These are phyloP conservation scores for Schwanniomyces etchellsii DNA, from an alignment of 1,139 yeast genomes.

Conservation along the genomic window DNA sequence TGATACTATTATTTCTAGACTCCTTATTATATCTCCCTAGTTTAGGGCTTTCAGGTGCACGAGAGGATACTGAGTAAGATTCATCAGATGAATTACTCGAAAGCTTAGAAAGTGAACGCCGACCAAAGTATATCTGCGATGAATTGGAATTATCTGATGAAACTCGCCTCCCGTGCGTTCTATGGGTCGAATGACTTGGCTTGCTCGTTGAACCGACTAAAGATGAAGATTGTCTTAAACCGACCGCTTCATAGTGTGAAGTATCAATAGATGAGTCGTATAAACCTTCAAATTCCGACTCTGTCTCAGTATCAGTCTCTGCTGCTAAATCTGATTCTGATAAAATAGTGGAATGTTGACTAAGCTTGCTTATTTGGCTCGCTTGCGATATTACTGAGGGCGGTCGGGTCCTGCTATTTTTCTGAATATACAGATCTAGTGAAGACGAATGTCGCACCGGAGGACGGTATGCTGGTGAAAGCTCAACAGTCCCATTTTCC, in stretches of 20 bases:
- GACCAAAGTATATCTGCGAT: neutral
- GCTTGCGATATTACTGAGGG: constrained; percentile 62
- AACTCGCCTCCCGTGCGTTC: no score
- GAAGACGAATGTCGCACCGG: neutral
- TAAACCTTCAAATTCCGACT: constrained; percentile 29
- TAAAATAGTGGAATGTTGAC: constrained; percentile 51
- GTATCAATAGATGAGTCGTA: constrained; percentile 27
- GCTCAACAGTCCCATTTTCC: no score
- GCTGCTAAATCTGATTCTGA: constrained; percentile 40
- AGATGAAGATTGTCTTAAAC: no score
- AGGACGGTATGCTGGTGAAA: no score
- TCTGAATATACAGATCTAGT: constrained; percentile 3
- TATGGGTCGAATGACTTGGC: no score
- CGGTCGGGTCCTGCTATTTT: constrained; percentile 42
- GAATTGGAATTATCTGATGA: neutral
- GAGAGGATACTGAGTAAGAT: neutral
- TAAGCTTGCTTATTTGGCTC: constrained; percentile 49
- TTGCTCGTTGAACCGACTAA: neutral
- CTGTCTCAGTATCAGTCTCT: constrained; percentile 44
- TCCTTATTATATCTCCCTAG: no score
- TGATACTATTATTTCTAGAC: no score
- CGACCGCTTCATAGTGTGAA: constrained; percentile 22
- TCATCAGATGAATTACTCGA: neutral
- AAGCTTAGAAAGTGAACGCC: neutral
- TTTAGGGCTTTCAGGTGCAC: no score